A percentile compares a stretch with the other conserved stretches of the same genome.
Evolutionary conservation across 108 stramenopile species (phyloP).

Genomic region (Chaetoceros tenuissimus): DNA sequence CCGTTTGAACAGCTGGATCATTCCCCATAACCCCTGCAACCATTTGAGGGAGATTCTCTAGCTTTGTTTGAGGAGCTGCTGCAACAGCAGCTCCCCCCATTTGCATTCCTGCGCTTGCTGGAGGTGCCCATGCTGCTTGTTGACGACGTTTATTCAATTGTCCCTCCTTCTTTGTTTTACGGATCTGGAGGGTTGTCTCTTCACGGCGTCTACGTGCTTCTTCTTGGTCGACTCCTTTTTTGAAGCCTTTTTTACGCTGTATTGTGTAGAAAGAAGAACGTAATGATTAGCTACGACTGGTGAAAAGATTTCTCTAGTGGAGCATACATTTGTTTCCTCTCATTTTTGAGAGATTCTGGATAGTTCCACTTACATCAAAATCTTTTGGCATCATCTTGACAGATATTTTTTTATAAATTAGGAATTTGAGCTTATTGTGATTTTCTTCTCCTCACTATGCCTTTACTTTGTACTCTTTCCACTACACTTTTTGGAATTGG

Average conservation of each 20-base stretch:
- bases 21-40: constrained; percentile 84
- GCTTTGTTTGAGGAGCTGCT: constrained; percentile 29
- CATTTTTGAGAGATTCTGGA: too few species aligned
- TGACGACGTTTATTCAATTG: constrained; percentile 91
- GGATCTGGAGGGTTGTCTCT: constrained; percentile 95
- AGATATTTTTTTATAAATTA: too few species aligned
- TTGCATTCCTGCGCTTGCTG: not conserved
- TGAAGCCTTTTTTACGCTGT: constrained; percentile 88
- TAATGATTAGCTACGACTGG: too few species aligned
- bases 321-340: too few species aligned
- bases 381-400: too few species aligned
- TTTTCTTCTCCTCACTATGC: too few species aligned
- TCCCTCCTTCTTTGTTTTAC: constrained; percentile 96
- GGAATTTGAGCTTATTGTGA: too few species aligned
- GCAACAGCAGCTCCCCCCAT: constrained; percentile 2
- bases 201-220: constrained; percentile 90
- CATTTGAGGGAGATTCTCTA: constrained; percentile 85
- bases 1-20: constrained; percentile 75
- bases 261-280: too few species aligned
- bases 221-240: constrained; percentile 89
- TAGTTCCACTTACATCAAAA: too few species aligned
- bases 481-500: too few species aligned
- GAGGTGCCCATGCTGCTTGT: constrained; percentile 2
- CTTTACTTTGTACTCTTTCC: too few species aligned
- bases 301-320: too few species aligned